Base-by-base conservation (phyloP, 2,329 filamentous ascomycete genomes). In the Phaeomoniella chlamydospora region DNA sequence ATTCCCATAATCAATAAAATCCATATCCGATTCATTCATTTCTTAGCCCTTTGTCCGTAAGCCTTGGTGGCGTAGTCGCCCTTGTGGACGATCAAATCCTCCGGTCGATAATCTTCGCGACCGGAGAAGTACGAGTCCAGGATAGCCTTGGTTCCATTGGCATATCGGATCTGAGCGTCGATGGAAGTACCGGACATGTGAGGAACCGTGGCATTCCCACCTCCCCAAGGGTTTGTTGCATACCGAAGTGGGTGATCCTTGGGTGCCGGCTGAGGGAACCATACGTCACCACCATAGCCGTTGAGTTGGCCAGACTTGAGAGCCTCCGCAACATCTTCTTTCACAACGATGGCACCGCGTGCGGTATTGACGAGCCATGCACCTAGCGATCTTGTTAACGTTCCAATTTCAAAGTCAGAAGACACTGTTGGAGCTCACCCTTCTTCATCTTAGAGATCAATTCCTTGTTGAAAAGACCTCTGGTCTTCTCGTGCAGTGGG, bases 111-210 rank as follows among this genome's bases (percentile, higher is more conserved):
- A 68, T 96, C 87, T 56, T 83, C 65, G 56, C 76, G 78, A 50
- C 87, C 87, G 47, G 70, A 74, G 58, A 94, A 83, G 73, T 96
- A 98, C 63, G 79, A 86, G 46, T 88, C 71, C 41, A 98, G 70
- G 56, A 98, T 96, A 47, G 70, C 62, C 80, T 94, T 94, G 61
- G 76, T 81, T 51, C 86, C 86, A 45, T 78, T 69, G 52, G 86
- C 84, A 57, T 94, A 94, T 47, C 86, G 77, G 66, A 84, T 79
- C 72, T 98, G 90, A 40, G 90, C 90, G 57, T 98, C 90, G 56
- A 98, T 80, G n/a, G 87, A 94, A 40, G 88, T 96, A 57, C 90
- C 90, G 10, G 86, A 94, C 85, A 96, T 94, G 77, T 96, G 90
- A 39, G 90, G 85, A 41, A 94, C 87, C 83, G 90, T 98, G 65